A percentile compares a stretch with the other conserved stretches of the same genome.
phyloP scores from a whole-genome alignment of 257 asterid genomes.

The Nicotiana otophora region DNA sequence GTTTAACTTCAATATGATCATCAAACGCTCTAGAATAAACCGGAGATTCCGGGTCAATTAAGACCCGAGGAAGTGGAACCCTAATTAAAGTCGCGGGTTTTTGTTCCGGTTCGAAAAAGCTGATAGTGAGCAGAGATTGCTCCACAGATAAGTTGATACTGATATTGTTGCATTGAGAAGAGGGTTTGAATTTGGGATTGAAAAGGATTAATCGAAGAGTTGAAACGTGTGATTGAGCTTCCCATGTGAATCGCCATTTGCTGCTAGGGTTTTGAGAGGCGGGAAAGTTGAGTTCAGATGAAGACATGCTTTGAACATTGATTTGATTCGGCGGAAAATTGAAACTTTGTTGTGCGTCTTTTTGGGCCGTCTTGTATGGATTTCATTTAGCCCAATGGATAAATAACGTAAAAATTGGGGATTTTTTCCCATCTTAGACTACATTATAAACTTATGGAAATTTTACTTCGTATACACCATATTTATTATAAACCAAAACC shows the following conservation, averaged over 20 bases:
- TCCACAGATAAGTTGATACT: conserved; percentile 33
- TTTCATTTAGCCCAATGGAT: neutral
- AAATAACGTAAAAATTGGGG: neutral
- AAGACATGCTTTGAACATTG: neutral
- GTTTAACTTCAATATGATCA: conserved; percentile 74
- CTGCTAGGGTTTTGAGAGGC: conserved; percentile 18
- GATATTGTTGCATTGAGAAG: conserved; percentile 39
- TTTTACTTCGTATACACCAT: too few species aligned
- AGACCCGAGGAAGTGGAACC: conserved; percentile 63
- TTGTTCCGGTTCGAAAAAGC: conserved; percentile 29
- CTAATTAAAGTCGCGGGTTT: conserved; percentile 29
- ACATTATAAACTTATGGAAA: too few species aligned
- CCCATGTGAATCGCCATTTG: conserved; percentile 58
- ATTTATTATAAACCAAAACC: too few species aligned
- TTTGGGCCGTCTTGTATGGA: neutral
- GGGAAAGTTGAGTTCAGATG: conserved; percentile 17
- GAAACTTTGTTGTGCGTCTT: neutral
- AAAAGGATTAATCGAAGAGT: conserved; percentile 47
- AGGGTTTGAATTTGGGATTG: conserved; percentile 38
- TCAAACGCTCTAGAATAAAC: conserved; percentile 46
- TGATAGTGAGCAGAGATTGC: conserved; percentile 42
- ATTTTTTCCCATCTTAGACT: too few species aligned
- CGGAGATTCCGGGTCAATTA: conserved; percentile 63
- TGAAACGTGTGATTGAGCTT: conserved; percentile 62
- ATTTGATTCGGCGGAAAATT: conserved; percentile 1